Base-by-base conservation (phyloP, 2,329 filamentous ascomycete species). In the Knufia petricola region DNA sequence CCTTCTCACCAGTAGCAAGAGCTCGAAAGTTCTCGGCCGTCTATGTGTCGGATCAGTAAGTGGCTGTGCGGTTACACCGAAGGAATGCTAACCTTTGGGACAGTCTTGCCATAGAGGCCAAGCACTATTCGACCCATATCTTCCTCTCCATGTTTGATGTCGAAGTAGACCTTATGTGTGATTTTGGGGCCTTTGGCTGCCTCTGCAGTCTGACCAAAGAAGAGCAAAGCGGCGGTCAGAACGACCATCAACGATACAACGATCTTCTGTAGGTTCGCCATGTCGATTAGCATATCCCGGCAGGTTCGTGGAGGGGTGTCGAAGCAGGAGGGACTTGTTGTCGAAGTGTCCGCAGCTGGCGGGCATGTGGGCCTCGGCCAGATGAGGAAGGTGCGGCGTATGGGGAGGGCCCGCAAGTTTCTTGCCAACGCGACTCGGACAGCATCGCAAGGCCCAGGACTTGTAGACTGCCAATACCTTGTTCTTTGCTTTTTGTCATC, bases 141-240 rank as follows among this genome's bases (percentile, higher is more conserved):
- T 63, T 82, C 73, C 55, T 79, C 79, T 52, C 76, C 79, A 64
- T 82, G 76, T 57, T 75, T 68, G 50, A 83, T 78, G 60, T 83
- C 79, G 57, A 83, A 82, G 66, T 75, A 83, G 60, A 83, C 78
- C 76, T 74, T 95, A 76, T 86, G 76, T 61, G 89, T 95, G 74
- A 95, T 90, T 81, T 92, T 94, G 55, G 87, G 90, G 40, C 92
- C 90, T 74, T 90, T 87, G 58, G 74, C 74, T 48, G 85, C 85
- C 59, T 85, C 80, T 52, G 78, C 81, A 28, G 79, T 77, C 69
- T 87, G 82, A 58, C 84, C 76, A 64, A 94, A 81, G 72, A 87
- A 79, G 58, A 88, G 71, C 64, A 90, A 74, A 59, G 77, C 76
- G 60, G 89, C 74, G 61, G 85, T 82, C 61, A 94, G 66, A 63